phyloP scores from a whole-genome alignment of 2,329 filamentous ascomycete genomes.

The Penicillium oxalicum region DNA sequence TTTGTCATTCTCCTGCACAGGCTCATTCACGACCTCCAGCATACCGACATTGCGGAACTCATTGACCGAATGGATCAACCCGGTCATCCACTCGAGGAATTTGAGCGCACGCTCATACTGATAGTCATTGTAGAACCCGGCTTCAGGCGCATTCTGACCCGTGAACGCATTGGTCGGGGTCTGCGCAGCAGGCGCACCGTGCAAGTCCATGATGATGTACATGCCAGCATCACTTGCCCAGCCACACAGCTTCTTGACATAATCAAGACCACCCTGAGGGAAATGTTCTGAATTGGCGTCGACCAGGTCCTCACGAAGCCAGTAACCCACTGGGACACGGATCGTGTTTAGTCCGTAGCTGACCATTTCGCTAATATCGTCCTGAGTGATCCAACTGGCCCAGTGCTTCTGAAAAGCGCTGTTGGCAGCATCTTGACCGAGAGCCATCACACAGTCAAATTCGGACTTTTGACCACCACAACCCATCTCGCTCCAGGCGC shows the following conservation, averaged over 20 bases:
- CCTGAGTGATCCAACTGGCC: conserved; percentile 45
- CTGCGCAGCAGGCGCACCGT: conserved; percentile 49
- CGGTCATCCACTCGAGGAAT: conserved; percentile 54
- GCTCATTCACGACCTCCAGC: conserved; percentile 56
- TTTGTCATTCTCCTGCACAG: conserved; percentile 37
- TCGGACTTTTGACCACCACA: conserved; percentile 45
- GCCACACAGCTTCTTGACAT: conserved; percentile 44
- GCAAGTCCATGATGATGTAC: conserved; percentile 52
- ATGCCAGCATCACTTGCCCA: conserved; percentile 47
- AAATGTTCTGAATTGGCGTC: conserved; percentile 46
- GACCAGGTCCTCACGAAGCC: conserved; percentile 49
- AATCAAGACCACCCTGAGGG: conserved; percentile 44
- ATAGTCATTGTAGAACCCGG: conserved; percentile 53
- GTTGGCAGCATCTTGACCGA: conserved; percentile 46
- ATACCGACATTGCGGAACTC: conserved; percentile 54
- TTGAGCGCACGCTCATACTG: conserved; percentile 52
- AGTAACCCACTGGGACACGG: conserved; percentile 52
- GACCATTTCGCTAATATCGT: conserved; percentile 46
- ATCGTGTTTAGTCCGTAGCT: conserved; percentile 25
- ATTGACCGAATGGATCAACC: conserved; percentile 45
- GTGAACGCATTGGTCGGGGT: conserved; percentile 44
- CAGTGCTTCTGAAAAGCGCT: conserved; percentile 48
- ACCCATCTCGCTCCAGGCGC: conserved; percentile 46
- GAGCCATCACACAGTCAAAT: conserved; percentile 49
- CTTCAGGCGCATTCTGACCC: conserved; percentile 35